phyloP scores from a whole-genome alignment of 352 stramenopile species.

The Globisporangium spiculum region DNA sequence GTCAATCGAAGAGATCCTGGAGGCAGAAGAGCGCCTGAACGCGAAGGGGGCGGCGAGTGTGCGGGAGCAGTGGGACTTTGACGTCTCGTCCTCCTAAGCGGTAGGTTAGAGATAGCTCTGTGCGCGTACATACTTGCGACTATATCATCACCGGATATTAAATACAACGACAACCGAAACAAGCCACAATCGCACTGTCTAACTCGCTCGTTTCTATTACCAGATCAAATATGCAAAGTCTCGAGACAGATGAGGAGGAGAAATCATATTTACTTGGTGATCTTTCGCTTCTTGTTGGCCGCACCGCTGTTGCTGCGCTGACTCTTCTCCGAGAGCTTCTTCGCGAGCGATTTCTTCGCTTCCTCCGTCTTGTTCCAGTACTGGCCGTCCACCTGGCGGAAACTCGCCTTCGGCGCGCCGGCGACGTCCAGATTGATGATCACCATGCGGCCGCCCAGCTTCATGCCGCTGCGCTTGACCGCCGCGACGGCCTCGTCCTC shows the following conservation, averaged over 20 bases:
- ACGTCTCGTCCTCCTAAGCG: slow-evolving; percentile 32
- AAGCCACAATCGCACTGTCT: neutral
- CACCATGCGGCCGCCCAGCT: slow-evolving; percentile 86
- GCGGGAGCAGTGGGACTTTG: slow-evolving; percentile 84
- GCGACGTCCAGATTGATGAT: slow-evolving; percentile 92
- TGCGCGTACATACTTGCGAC: neutral
- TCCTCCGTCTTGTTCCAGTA: slow-evolving; percentile 89
- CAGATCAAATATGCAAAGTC: slow-evolving; percentile 8
- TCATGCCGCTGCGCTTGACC: slow-evolving; percentile 79
- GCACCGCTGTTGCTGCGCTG: slow-evolving; percentile 26
- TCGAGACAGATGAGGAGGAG: neutral
- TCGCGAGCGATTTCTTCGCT: slow-evolving; percentile 76
- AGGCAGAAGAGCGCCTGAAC: slow-evolving; percentile 75
- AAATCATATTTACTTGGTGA: slow-evolving; percentile 12
- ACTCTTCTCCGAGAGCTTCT: slow-evolving; percentile 66
- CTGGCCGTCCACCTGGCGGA: slow-evolving; percentile 78
- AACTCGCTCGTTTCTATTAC: slow-evolving; percentile 1
- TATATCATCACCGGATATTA: slow-evolving; percentile 5
- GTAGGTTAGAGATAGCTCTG: neutral
- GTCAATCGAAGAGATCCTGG: slow-evolving; percentile 75
- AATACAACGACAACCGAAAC: neutral
- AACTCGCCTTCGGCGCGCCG: slow-evolving; percentile 91
- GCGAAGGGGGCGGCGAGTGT: slow-evolving; percentile 60
- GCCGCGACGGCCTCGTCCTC: slow-evolving; percentile 72
- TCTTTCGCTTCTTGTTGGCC: slow-evolving; percentile 53